Evolutionary conservation across 805 yeast genomes (phyloP), one percentile per base, ranked within the genome.

Genomic region (Ogataea methylovora): DNA sequence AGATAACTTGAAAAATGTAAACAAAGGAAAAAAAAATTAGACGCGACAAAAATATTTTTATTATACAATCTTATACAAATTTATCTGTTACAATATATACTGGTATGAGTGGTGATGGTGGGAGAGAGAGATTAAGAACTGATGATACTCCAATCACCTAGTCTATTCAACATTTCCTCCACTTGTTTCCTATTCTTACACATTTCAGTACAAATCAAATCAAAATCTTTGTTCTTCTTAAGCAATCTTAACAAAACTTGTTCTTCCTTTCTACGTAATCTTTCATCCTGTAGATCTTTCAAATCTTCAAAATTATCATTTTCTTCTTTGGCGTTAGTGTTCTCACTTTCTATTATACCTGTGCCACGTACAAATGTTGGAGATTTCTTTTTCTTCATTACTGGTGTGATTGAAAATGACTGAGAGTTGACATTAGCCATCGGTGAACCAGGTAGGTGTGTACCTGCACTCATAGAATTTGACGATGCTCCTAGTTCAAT

Each of bases 121-220:
- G n/a, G n/a, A n/a, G n/a, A n/a, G n/a, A n/a, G n/a, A n/a, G n/a
- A n/a, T n/a, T 17, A 30, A n/a, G 52, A 38, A 30, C 67, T 70
- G 2, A 75, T 60, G 11, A 71, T 51, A 33, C 58, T 67, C 58
- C 73, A 73, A 13, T 69, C 70, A 1, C 78, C 78, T 22, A 55
- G 30, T 8, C 56, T 55, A 22, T 60, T 52, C n/a, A 77, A 38
- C 4, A 73, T 34, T 2, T 46, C 48, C 44, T 77, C 81, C 2
- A 82, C 72, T 20, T 78, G 79, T 15, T 51, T 52, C 30, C 75
- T 61, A 8, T 82, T 67, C 47, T 67, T 67, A 30, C 68, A 72
- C 45, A 84, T 59, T 38, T 76, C 81, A 0, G 90, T 84, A 48
- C 90, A 80, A 2, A 85, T 77, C 4, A 72, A 63, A 46, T 81